These are phyloP conservation scores for Podospora pseudoanserina DNA, from an alignment of 495 filamentous ascomycete species.

Conservation along the genomic window DNA sequence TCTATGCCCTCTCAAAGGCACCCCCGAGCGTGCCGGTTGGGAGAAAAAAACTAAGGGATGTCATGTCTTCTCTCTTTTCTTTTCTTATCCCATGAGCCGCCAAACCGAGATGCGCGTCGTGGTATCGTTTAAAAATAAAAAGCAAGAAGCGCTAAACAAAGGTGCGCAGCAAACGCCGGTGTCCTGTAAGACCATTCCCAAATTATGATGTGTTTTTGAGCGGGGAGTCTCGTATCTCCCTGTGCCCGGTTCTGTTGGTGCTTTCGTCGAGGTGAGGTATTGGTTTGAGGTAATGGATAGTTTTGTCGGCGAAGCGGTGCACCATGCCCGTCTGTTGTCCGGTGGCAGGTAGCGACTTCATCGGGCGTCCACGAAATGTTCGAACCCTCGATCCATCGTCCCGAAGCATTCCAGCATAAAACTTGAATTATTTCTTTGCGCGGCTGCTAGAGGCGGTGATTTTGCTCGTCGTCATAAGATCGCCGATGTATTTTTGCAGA, in stretches of 20 bases:
- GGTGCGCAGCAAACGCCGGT: not conserved
- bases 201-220: not conserved
- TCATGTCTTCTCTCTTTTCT: not conserved
- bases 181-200: not conserved
- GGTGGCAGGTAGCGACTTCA: too few species aligned
- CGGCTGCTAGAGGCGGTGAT: conserved; percentile 59
- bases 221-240: not conserved
- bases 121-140: not conserved
- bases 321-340: too few species aligned
- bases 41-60: not conserved
- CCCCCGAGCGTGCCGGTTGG: too few species aligned
- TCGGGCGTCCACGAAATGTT: not conserved
- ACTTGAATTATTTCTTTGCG: conserved; percentile 45
- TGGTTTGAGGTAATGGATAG: too few species aligned
- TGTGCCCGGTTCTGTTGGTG: not conserved
- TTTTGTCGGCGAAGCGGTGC: too few species aligned
- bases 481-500: conserved; percentile 84
- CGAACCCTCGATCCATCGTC: not conserved
- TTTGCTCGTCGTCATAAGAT: conserved; percentile 76
- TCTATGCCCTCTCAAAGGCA: not conserved
- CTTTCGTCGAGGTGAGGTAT: too few species aligned
- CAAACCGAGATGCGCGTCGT: not conserved
- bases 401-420: not conserved
- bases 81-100: not conserved
- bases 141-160: not conserved